Evolutionary conservation across 768 basidiomycete species (phyloP), one percentile per base, ranked within the genome.

Genomic region (Clitopilus hobsonii): DNA sequence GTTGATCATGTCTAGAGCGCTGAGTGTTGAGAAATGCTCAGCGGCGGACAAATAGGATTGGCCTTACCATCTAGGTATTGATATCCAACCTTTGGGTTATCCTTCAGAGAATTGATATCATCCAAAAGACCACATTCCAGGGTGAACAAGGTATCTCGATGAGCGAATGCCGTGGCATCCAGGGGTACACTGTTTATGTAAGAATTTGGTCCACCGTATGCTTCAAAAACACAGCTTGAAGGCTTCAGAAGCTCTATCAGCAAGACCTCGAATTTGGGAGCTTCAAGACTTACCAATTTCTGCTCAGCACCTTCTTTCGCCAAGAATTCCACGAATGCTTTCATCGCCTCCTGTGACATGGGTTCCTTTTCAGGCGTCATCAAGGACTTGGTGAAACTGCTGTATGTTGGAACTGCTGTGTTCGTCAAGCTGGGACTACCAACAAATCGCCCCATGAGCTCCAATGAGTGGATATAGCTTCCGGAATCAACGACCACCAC

Each of bases 161-260:
- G 73, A 0, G 68, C 72, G 56, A 80, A 84, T 0, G 81, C 73
- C 0, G 78, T 80, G 1, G 69, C 71, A 38, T 71, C 61, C 6
- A 64, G 30, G 6, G 71, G 56, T 3, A 80, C 71, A 11, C 69
- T 58, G 58, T 77, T 79, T 58, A 82, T 71, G 5, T 69, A 74
- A 5, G 79, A 81, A 53, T 75, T 74, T 2, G 63, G 60, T 7
- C 79, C 78, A 20, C 77, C 78, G 32, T 73, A 79, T 20, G n/a
- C 6, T 18, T 41, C 38, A 7, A 7, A 41, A 18, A 18, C 18
- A 18, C 38, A 41, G 6, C 18, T 7, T 6, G 18, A 8, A 11
- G 10, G 38, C 38, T 41, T 10, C 7, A 30, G 14, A 7, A 30
- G 14, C 7, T 7, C 14, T 14, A 14, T 30, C 6, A 14, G 29